phyloP scores from a whole-genome alignment of 495 filamentous ascomycete species.

The Penicillium atrosanguineum region DNA sequence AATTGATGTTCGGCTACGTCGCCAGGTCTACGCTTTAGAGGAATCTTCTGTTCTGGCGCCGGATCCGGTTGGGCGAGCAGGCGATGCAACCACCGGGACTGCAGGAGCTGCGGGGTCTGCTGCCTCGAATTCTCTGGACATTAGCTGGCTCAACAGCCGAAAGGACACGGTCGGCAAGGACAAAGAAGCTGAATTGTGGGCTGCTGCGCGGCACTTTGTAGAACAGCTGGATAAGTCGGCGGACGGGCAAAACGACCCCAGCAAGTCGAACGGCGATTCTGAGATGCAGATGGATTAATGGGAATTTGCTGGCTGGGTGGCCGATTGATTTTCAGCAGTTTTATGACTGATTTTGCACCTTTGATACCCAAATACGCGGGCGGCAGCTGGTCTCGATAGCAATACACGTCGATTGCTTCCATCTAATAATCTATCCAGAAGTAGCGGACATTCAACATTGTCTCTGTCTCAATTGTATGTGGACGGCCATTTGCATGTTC shows the following conservation, averaged over 20 bases:
- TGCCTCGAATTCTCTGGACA: constrained; percentile 55
- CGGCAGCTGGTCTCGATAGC: not conserved
- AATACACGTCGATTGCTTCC: not conserved
- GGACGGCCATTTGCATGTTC: constrained; percentile 13
- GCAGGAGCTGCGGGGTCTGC: constrained; percentile 18
- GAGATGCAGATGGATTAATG: constrained; percentile 42
- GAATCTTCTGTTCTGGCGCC: constrained; percentile 69
- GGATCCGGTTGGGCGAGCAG: constrained; percentile 24
- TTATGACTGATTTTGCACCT: not conserved
- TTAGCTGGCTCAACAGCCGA: constrained; percentile 82
- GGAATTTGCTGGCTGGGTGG: not conserved
- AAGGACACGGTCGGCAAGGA: constrained; percentile 72
- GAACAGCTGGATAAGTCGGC: constrained; percentile 32
- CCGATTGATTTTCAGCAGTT: not conserved
- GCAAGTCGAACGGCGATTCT: constrained; percentile 11
- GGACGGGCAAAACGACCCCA: not conserved
- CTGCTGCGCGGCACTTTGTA: constrained; percentile 52
- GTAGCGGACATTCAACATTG: not conserved
- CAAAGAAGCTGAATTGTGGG: constrained; percentile 78
- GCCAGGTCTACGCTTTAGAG: constrained; percentile 78
- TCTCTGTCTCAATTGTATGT: constrained; percentile 2
- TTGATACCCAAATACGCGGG: not conserved
- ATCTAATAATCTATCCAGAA: not conserved
- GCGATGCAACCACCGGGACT: constrained; percentile 20
- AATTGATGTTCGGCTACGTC: constrained; percentile 65